A percentile compares a stretch with the other conserved stretches of the same genome.
These are phyloP conservation scores for Plasmodiophora brassicae DNA, from an alignment of 208 protist genomes.

Conservation along the genomic window DNA sequence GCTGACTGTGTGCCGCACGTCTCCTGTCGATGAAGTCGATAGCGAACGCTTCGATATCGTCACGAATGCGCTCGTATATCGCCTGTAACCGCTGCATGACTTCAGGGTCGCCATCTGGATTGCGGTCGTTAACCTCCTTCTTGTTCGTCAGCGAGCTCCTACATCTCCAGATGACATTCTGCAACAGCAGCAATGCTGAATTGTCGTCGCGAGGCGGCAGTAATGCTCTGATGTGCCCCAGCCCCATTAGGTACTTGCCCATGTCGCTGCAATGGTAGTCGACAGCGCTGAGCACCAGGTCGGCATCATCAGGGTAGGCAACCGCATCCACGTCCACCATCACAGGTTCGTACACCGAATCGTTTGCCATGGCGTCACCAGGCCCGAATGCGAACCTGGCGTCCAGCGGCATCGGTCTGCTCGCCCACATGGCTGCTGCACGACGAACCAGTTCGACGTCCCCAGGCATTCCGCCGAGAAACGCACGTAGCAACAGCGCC, in stretches of 20 bases:
- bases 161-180: too few species aligned
- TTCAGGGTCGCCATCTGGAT: too few species aligned
- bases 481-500: not conserved
- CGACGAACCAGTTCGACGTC: not conserved
- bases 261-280: slow-evolving; percentile 21
- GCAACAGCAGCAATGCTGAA: too few species aligned
- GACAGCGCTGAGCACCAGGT: not conserved
- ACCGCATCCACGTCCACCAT: not conserved
- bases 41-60: too few species aligned
- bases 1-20: too few species aligned
- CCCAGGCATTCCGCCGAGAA: not conserved
- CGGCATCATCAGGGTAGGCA: not conserved
- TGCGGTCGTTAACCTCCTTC: too few species aligned
- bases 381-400: not conserved
- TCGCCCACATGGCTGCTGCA: not conserved
- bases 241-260: not conserved
- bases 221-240: too few species aligned
- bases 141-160: too few species aligned
- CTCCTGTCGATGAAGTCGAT: too few species aligned
- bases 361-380: not conserved
- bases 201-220: too few species aligned
- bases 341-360: not conserved
- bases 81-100: too few species aligned
- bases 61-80: too few species aligned
- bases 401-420: not conserved